A percentile compares a stretch with the other conserved stretches of the same genome.
These are phyloP conservation scores for Stemphylium lycopersici DNA, from an alignment of 2,329 filamentous ascomycete species.

Conservation along the genomic window DNA sequence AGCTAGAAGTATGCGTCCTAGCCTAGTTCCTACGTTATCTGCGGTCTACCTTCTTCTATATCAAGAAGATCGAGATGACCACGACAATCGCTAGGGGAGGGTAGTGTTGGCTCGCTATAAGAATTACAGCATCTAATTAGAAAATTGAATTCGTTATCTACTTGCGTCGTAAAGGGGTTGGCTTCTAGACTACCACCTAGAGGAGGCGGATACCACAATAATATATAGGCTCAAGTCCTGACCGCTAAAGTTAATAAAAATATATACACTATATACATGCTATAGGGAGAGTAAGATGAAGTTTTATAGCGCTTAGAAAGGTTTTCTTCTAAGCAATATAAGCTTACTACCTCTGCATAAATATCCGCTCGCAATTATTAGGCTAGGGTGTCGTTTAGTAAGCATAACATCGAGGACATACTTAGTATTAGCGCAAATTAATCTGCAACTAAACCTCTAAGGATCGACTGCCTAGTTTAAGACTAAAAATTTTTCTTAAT, in stretches of 20 bases:
- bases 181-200: constrained; percentile 53
- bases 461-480: background rate
- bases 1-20: constrained; percentile 44
- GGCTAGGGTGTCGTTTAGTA: background rate
- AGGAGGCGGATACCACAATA: constrained; percentile 48
- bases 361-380: background rate
- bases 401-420: background rate
- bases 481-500: background rate
- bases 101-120: constrained; percentile 17
- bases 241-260: background rate
- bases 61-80: constrained; percentile 51
- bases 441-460: background rate
- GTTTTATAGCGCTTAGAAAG: background rate
- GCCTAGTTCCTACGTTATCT: constrained; percentile 50
- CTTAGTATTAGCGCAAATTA: background rate
- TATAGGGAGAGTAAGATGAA: background rate
- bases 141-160: constrained; percentile 41
- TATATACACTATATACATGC: background rate
- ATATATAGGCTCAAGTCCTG: constrained; percentile 42
- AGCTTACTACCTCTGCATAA: background rate
- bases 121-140: constrained; percentile 52
- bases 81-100: constrained; percentile 44
- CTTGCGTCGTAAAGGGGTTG: constrained; percentile 20
- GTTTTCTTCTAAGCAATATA: background rate
- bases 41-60: constrained; percentile 47